Percentiles rank a stretch among this genome's conserved stretches.
Conservation (phyloP, 257 asterid genomes). For the Sherardia arvensis region DNA sequence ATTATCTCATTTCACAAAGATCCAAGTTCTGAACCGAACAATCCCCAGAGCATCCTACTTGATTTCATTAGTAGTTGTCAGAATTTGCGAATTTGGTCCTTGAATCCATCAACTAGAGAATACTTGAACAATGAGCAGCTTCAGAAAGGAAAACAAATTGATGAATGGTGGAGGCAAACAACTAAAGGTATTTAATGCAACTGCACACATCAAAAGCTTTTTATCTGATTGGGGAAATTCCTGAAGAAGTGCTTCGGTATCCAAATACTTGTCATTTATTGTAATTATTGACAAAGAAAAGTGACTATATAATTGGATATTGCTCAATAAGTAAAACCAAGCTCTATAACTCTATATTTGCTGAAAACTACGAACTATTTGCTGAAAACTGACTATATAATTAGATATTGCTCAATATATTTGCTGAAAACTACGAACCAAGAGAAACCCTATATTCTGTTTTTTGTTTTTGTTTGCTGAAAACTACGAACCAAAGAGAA, state of each 20-base stretch:
- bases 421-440: background rate
- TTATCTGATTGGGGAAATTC: background rate
- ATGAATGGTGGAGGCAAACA: slow-evolving; percentile 99
- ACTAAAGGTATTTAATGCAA: slow-evolving; percentile 57
- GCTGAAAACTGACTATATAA: background rate
- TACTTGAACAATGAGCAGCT: slow-evolving; percentile 87
- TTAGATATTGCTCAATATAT: no score
- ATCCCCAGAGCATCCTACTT: slow-evolving; percentile 81
- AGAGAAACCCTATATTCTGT: background rate
- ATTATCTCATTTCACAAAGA: slow-evolving; percentile 93
- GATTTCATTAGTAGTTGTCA: slow-evolving; percentile 98
- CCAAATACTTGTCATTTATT: background rate
- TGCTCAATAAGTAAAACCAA: background rate
- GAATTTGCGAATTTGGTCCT: slow-evolving; percentile 89
- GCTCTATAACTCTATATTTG: background rate
- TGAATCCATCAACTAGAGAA: slow-evolving; percentile 84
- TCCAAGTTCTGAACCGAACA: slow-evolving; percentile 78
- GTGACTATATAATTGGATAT: no score
- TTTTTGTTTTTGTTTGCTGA: background rate
- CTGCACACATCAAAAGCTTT: background rate
- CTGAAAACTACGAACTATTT: background rate
- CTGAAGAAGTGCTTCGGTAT: background rate
- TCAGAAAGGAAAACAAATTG: slow-evolving; percentile 97
- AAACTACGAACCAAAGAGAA: background rate
- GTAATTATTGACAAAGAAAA: background rate